These are phyloP conservation scores for Coemansia sp. DNA, from an alignment of 192 early-diverging fungal species.

Conservation along the genomic window DNA sequence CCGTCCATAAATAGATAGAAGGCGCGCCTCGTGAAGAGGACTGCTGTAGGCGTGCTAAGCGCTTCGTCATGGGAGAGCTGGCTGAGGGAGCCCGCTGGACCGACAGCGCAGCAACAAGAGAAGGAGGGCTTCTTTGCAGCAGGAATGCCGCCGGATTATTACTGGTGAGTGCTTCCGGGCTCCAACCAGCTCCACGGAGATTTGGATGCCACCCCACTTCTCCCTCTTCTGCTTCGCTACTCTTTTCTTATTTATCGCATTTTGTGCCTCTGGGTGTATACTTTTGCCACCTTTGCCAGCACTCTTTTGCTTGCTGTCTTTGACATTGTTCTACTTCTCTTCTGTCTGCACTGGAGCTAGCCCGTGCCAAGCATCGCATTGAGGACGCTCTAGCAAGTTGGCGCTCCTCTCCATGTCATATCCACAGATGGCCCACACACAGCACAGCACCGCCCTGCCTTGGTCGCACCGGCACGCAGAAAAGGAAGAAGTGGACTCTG, in stretches of 20 bases:
- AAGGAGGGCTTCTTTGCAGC: not conserved
- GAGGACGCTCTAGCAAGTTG: slow-evolving; percentile 1
- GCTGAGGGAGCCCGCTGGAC: not conserved
- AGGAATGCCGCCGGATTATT: not conserved
- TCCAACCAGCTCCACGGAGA: not conserved
- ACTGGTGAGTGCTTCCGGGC: not conserved
- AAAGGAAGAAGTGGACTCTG: not conserved
- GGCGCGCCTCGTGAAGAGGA: not conserved
- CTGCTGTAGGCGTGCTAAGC: not conserved
- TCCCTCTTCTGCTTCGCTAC: not conserved
- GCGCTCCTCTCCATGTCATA: slow-evolving; percentile 26
- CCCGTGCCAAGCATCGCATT: slow-evolving; percentile 3
- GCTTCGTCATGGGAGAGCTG: not conserved
- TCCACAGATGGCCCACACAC: slow-evolving; percentile 30
- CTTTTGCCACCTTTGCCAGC: not conserved
- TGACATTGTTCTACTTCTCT: not conserved
- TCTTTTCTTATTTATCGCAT: slow-evolving; percentile 6
- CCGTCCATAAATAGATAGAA: slow-evolving; percentile 1
- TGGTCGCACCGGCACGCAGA: slow-evolving; percentile 27
- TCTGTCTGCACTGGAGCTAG: not conserved
- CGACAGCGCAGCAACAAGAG: not conserved
- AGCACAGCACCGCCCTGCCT: slow-evolving; percentile 9
- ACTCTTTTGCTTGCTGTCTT: not conserved
- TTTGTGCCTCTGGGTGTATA: not conserved
- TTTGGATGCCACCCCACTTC: not conserved